Percentiles rank a stretch among this genome's conserved stretches.
phyloP scores from a whole-genome alignment of 2,329 filamentous ascomycete species.

The Monosporascus sp. region DNA sequence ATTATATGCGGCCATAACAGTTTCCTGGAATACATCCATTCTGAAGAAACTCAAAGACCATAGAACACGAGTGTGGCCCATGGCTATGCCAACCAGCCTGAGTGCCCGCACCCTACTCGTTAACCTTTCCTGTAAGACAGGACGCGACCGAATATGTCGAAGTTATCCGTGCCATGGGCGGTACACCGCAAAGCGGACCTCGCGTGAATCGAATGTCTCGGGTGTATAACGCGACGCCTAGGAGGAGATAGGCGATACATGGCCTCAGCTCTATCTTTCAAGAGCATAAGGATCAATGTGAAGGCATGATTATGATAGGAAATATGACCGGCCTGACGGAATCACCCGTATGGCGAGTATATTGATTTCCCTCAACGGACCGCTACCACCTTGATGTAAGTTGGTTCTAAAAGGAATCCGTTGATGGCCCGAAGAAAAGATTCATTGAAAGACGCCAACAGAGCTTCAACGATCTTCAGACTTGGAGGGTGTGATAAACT shows the following conservation, averaged over 20 bases:
- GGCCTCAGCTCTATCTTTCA: slow-evolving; percentile 5
- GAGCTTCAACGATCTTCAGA: background rate
- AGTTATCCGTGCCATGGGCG: no score
- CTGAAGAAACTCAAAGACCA: no score
- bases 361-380: background rate
- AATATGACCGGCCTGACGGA: slow-evolving; percentile 1
- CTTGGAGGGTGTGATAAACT: no score
- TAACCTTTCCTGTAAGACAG: no score
- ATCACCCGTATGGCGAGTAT: slow-evolving; percentile 3
- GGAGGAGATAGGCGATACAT: background rate
- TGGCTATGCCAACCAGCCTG: no score
- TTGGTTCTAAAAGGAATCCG: background rate
- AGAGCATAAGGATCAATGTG: slow-evolving; percentile 1
- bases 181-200: no score
- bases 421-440: background rate
- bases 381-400: background rate
- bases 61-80: no score
- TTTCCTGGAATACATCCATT: no score
- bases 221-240: background rate
- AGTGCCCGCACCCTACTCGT: no score
- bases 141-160: no score
- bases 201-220: background rate
- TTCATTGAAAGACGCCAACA: background rate
- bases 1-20: no score
- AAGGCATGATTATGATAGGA: background rate